Evolutionary conservation across 2,329 filamentous ascomycete genomes (phyloP).

Genomic region (Magnaporthiopsis incrustans): DNA sequence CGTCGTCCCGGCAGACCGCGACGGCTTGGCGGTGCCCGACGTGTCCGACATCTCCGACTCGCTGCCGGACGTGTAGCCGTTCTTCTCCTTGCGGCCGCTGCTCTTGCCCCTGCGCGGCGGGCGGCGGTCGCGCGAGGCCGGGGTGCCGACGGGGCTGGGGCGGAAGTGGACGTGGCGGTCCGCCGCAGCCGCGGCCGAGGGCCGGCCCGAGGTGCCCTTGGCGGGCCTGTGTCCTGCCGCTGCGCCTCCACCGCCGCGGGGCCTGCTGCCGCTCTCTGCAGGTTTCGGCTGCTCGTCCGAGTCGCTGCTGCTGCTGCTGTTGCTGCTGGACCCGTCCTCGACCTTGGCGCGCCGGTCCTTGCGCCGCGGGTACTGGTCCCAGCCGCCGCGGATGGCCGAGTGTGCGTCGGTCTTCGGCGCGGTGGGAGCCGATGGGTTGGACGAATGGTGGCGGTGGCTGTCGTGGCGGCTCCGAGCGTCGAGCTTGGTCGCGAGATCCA

Average conservation of each 20-base stretch:
- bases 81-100: neutral
- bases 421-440: neutral
- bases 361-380: neutral
- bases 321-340: neutral
- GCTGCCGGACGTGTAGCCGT: neutral
- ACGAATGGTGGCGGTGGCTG: no score
- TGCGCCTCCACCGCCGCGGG: neutral
- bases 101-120: neutral
- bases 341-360: neutral
- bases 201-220: neutral
- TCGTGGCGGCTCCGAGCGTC: no score
- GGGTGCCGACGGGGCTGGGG: neutral
- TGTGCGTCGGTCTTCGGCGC: no score
- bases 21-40: neutral
- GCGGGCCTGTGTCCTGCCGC: neutral
- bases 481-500: neutral
- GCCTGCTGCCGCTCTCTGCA: no score
- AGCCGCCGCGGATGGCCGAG: neutral
- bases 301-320: neutral
- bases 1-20: neutral
- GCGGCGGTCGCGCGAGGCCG: neutral
- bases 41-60: neutral
- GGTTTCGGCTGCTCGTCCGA: neutral
- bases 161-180: neutral
- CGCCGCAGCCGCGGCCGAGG: neutral